Evolutionary conservation across 495 filamentous ascomycete genomes (phyloP).

Genomic region (Hypoxylon subgilvum): DNA sequence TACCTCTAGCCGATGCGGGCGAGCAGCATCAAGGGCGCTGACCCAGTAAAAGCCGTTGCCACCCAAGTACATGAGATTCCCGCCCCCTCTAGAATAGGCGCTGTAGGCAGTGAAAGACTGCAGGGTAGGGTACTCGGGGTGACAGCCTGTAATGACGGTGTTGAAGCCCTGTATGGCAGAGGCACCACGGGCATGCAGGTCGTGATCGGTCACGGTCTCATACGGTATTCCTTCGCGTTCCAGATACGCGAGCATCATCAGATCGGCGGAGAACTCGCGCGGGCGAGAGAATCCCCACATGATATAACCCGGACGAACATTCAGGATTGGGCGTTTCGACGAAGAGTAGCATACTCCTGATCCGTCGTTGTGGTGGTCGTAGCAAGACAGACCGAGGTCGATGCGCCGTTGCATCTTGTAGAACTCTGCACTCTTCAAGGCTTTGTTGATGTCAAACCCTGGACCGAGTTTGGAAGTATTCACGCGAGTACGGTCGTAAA

Average conservation of each 20-base stretch:
- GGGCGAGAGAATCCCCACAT: conserved; percentile 42
- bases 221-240: conserved; percentile 34
- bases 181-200: conserved; percentile 31
- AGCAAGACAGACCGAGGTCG: background rate
- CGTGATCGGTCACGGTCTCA: conserved; percentile 45
- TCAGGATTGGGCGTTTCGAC: conserved; percentile 37
- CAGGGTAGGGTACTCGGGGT: conserved; percentile 36
- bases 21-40: conserved; percentile 21
- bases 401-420: background rate
- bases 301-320: conserved; percentile 39
- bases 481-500: background rate
- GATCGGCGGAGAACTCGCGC: conserved; percentile 42
- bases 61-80: conserved; percentile 32
- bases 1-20: conserved; percentile 43
- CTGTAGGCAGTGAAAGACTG: conserved; percentile 28
- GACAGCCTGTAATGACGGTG: conserved; percentile 27
- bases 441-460: background rate
- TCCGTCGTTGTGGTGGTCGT: background rate
- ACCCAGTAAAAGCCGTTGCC: conserved; percentile 45
- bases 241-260: conserved; percentile 40
- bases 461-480: background rate
- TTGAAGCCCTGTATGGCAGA: conserved; percentile 23
- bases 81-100: background rate
- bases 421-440: background rate
- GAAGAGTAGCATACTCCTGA: background rate